Evolutionary conservation across 257 asterid species (phyloP).

Genomic region (Solanum etuberosum): DNA sequence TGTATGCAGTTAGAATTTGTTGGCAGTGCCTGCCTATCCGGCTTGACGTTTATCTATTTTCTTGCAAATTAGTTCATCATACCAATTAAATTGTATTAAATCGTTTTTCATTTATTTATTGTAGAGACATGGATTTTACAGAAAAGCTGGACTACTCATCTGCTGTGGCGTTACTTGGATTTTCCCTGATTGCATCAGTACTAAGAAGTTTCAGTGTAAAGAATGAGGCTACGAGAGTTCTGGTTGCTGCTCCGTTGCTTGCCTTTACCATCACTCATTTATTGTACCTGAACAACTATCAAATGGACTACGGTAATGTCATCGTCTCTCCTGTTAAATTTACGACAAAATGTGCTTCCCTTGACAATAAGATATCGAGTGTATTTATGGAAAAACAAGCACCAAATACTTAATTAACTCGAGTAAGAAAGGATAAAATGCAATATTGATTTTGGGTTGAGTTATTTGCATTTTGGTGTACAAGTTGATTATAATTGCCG

Average conservation of each 20-base stretch:
- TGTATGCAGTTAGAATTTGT: neutral
- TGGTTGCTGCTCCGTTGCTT: conserved; percentile 76
- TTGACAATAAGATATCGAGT: neutral
- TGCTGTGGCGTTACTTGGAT: conserved; percentile 67
- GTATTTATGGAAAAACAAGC: neutral
- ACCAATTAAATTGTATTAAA: neutral
- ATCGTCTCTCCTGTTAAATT: neutral
- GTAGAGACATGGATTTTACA: conserved; percentile 80
- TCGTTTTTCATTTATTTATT: neutral
- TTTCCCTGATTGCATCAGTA: conserved; percentile 52
- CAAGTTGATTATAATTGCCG: neutral
- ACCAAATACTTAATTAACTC: neutral
- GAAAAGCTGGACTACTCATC: conserved; percentile 77
- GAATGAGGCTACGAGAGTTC: conserved; percentile 76
- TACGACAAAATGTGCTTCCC: neutral
- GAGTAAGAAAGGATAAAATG: neutral
- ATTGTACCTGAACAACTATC: conserved; percentile 59
- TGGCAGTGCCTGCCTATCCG: neutral
- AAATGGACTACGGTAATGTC: conserved; percentile 51
- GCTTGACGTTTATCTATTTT: neutral
- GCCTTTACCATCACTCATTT: conserved; percentile 67
- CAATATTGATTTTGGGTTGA: neutral
- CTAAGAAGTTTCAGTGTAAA: conserved; percentile 52
- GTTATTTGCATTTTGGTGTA: neutral
- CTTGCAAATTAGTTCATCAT: neutral